Evolutionary conservation across 1,284 basidiomycete genomes (phyloP).

Genomic region (Malassezia arunalokei): DNA sequence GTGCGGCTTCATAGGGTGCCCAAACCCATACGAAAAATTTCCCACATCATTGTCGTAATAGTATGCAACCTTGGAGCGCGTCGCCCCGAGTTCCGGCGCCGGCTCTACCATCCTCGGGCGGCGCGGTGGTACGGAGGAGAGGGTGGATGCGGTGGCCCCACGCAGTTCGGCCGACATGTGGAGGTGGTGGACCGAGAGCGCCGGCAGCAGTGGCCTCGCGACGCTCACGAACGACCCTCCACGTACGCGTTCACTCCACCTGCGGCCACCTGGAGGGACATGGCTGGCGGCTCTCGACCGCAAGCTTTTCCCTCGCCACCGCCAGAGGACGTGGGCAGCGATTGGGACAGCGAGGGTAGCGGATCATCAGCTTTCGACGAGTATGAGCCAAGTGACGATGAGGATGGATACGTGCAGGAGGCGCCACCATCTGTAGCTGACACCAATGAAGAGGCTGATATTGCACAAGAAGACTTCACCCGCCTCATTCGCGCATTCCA

Average conservation of each 20-base stretch:
- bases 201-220: no score
- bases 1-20: constrained; percentile 85
- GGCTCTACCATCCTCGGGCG: constrained; percentile 23
- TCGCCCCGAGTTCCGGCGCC: constrained; percentile 24
- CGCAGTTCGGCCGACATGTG: constrained; percentile 12
- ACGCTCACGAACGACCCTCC: no score
- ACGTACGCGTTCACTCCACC: no score
- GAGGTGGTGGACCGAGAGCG: not conserved
- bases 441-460: constrained; percentile 17
- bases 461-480: constrained; percentile 25
- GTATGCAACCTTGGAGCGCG: constrained; percentile 28
- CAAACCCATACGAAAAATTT: constrained; percentile 70
- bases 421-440: not conserved
- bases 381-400: constrained; percentile 20
- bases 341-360: constrained; percentile 1
- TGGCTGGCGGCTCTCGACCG: no score
- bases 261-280: no score
- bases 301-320: no score
- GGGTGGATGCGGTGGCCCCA: not conserved
- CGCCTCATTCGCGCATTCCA: constrained; percentile 26
- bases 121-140: not conserved
- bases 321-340: constrained; percentile 3
- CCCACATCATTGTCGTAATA: constrained; percentile 56
- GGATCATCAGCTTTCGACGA: constrained; percentile 14
- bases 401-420: constrained; percentile 12